Evolutionary conservation across 495 filamentous ascomycete genomes (phyloP).

Genomic region (Hyaloscypha variabilis): DNA sequence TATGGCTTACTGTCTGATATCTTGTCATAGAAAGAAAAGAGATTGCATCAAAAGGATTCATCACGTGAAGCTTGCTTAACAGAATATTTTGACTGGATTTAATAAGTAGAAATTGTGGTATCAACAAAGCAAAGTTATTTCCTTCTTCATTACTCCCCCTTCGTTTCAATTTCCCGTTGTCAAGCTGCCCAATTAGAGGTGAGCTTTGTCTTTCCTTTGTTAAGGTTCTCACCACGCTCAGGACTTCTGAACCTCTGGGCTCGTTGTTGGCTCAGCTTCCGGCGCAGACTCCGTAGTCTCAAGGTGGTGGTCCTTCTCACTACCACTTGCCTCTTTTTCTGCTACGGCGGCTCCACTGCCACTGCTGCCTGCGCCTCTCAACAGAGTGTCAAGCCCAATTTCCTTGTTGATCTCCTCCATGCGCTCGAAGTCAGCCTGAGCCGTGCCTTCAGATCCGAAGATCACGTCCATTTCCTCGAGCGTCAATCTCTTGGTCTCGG

Average conservation of each 20-base stretch:
- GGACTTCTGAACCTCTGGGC: neutral
- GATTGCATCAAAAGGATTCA: too few species aligned
- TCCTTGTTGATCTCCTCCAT: constrained; percentile 75
- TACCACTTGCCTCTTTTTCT: neutral
- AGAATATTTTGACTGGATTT: too few species aligned
- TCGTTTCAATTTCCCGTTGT: neutral
- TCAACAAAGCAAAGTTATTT: too few species aligned
- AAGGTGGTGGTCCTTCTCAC: constrained; percentile 9
- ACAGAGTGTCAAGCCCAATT: constrained; percentile 56
- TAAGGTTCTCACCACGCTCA: neutral
- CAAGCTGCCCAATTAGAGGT: neutral
- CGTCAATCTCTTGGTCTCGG: constrained; percentile 71
- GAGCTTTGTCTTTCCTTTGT: neutral
- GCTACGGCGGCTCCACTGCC: neutral
- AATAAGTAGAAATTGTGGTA: too few species aligned
- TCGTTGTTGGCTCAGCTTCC: neutral
- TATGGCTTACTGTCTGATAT: too few species aligned
- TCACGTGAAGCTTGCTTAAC: too few species aligned
- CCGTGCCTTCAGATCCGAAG: constrained; percentile 72
- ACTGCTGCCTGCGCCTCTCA: constrained; percentile 13
- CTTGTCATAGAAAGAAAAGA: too few species aligned
- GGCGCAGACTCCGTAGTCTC: constrained; percentile 6
- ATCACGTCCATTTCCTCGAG: constrained; percentile 69
- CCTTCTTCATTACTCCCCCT: neutral
- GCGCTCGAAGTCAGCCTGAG: constrained; percentile 69